phyloP scores from a whole-genome alignment of 2,329 filamentous ascomycete species.

The Hymenotorrendiella dingleyae region DNA sequence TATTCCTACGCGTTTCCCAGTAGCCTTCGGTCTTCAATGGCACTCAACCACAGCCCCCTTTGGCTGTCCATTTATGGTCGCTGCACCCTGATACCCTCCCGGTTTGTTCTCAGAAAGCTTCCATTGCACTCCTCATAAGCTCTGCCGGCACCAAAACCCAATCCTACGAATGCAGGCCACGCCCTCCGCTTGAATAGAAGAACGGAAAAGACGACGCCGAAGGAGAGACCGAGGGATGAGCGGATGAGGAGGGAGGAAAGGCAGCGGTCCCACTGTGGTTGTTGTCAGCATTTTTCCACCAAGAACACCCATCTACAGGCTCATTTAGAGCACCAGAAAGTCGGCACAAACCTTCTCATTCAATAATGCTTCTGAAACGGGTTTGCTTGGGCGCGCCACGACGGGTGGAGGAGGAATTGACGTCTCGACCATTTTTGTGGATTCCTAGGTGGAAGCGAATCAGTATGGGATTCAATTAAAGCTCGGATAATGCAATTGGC shows the following conservation, averaged over 20 bases:
- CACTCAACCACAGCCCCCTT: not conserved
- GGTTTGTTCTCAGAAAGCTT: constrained; percentile 27
- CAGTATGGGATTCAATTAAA: not conserved
- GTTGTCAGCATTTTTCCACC: not conserved
- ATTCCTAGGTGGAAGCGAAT: not conserved
- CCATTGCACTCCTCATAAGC: constrained; percentile 96
- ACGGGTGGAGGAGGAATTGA: constrained; percentile 48
- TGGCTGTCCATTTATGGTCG: constrained; percentile 15
- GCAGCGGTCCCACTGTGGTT: constrained; percentile 87
- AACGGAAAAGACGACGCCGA: constrained; percentile 97
- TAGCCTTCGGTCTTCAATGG: too few relatives aligned
- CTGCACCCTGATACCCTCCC: constrained; percentile 27
- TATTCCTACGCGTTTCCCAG: not conserved
- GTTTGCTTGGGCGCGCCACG: constrained; percentile 63
- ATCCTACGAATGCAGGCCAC: constrained; percentile 92
- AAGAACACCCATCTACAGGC: constrained; percentile 21
- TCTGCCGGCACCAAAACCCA: constrained; percentile 91
- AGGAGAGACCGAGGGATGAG: constrained; percentile 89
- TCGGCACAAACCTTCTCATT: constrained; percentile 80
- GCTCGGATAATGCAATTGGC: constrained; percentile 5
- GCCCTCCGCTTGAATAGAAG: constrained; percentile 96
- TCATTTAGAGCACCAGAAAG: not conserved
- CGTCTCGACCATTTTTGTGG: constrained; percentile 26
- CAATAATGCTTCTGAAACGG: constrained; percentile 93
- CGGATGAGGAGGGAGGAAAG: constrained; percentile 96